These are phyloP conservation scores for Epichloe sibirici DNA, from an alignment of 2,329 filamentous ascomycete species.

Conservation along the genomic window DNA sequence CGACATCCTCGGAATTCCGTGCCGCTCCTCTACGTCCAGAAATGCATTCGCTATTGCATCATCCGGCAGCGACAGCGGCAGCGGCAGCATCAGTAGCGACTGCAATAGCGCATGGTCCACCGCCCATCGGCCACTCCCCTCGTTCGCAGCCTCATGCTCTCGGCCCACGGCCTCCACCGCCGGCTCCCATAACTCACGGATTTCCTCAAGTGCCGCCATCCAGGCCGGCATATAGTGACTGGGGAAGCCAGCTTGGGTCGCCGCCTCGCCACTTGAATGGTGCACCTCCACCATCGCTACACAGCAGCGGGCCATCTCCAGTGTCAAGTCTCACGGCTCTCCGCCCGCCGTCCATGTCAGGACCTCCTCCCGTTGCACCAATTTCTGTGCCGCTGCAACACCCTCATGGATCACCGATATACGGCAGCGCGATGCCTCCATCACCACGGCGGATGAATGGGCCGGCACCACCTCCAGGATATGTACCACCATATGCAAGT, in stretches of 20 bases:
- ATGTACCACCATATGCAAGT: slow-evolving; percentile 22
- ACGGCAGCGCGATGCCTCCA: slow-evolving; percentile 32
- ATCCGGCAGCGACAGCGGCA: not conserved
- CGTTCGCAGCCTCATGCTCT: slow-evolving; percentile 14
- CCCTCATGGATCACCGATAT: slow-evolving; percentile 19
- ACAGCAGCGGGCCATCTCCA: slow-evolving; percentile 15
- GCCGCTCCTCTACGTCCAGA: slow-evolving; percentile 10
- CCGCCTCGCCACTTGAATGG: slow-evolving; percentile 39
- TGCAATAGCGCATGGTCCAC: slow-evolving; percentile 6
- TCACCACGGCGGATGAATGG: slow-evolving; percentile 36
- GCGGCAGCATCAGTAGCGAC: not conserved
- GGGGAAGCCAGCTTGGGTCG: slow-evolving; percentile 39
- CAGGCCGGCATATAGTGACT: slow-evolving; percentile 27
- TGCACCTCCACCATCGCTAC: slow-evolving; percentile 24
- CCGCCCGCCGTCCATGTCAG: slow-evolving; percentile 35
- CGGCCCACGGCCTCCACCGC: slow-evolving; percentile 13
- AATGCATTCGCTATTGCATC: slow-evolving; percentile 10
- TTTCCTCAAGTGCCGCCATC: slow-evolving; percentile 17
- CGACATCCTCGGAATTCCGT: slow-evolving; percentile 14
- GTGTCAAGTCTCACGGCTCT: slow-evolving; percentile 30
- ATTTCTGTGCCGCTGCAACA: slow-evolving; percentile 28
- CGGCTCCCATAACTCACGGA: slow-evolving; percentile 12
- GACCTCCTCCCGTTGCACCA: slow-evolving; percentile 29
- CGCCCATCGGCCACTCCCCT: slow-evolving; percentile 4
- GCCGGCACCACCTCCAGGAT: slow-evolving; percentile 29